Evolutionary conservation across 2,329 filamentous ascomycete genomes (phyloP), one percentile per base, ranked within the genome.

Genomic region (Juglanconis sp.): DNA sequence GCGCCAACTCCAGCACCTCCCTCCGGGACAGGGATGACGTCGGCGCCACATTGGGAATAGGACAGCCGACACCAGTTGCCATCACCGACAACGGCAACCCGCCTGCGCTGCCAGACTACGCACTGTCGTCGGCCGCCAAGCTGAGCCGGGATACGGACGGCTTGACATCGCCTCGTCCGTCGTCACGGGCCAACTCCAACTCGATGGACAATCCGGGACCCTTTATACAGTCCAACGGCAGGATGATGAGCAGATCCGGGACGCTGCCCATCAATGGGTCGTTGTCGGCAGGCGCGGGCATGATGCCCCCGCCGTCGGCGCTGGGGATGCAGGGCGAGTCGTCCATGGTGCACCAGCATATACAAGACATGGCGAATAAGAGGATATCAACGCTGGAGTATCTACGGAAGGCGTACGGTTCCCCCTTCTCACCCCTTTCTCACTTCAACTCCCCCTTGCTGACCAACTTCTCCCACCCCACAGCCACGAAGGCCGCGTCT

Each of bases 341-440:
- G 36, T 73, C 74, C 15, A 72, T 79, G n/a, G 71, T 84, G 35
- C 77, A 85, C 62, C 80, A 83, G 65, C 86, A 88, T 67, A 83
- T 99, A 63, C 90, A 94, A 60, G 94, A 98, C 62, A 85, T 91
- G 68, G 89, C 91, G 42, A 88, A 89, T 61, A 99, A 99, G 79
- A 85, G 95, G 67, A 96, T 99, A 78, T 92, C 92, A 2, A 98
- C 95, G 0, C 75, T 99, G 47, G 91, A 96, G 68, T 99, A 99
- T 72, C 75, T 99, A 65, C 86, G 93, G 64, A 96, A 96, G 77
- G 89, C 92, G 92, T 96, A 77, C 68, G 91, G 2, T 24, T 24
- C 24, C 24, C 24, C 24, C 24, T 24, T 82, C 40, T 15, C 10
- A 30, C 11, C 47, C 42, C 51, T 30, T 35, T 32, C 36, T 44